These are phyloP conservation scores for Chrysoporthe puriensis DNA, from an alignment of 2,329 filamentous ascomycete genomes.

Conservation along the genomic window DNA sequence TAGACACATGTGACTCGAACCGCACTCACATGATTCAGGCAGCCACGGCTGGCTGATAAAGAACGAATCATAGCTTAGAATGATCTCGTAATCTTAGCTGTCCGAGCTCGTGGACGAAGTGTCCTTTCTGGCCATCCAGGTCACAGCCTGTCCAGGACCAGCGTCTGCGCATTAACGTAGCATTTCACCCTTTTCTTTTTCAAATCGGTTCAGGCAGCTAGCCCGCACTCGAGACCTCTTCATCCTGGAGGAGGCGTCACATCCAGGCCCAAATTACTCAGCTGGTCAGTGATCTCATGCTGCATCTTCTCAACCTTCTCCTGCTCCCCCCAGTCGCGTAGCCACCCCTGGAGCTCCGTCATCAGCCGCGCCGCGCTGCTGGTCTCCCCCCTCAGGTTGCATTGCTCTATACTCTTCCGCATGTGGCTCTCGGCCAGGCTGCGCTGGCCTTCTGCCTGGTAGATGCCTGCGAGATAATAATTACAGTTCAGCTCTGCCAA, in stretches of 20 bases:
- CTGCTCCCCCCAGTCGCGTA: constrained; percentile 22
- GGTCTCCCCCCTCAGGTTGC: not conserved
- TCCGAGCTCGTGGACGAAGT: too few species aligned
- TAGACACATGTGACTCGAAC: not conserved
- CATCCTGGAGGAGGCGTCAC: not conserved
- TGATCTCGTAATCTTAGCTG: too few species aligned
- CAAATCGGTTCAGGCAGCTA: not conserved
- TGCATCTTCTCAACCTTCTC: constrained; percentile 16
- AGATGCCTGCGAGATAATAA: constrained; percentile 17
- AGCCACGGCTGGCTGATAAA: not conserved
- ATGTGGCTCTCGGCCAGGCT: constrained; percentile 13
- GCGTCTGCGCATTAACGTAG: not conserved
- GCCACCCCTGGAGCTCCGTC: constrained; percentile 22
- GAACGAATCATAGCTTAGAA: too few species aligned
- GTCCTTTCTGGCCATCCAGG: too few species aligned
- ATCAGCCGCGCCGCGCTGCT: constrained; percentile 15
- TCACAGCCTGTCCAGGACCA: too few species aligned
- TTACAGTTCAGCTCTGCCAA: constrained; percentile 23
- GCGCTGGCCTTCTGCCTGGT: constrained; percentile 14
- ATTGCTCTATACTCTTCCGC: constrained; percentile 17
- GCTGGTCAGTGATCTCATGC: not conserved
- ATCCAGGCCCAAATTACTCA: constrained; percentile 15
- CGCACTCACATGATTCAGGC: not conserved
- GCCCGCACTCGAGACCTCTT: not conserved
- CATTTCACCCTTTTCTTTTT: not conserved